Conservation (phyloP, 169 alveolate genomes). For the Plasmodium gaboni region DNA sequence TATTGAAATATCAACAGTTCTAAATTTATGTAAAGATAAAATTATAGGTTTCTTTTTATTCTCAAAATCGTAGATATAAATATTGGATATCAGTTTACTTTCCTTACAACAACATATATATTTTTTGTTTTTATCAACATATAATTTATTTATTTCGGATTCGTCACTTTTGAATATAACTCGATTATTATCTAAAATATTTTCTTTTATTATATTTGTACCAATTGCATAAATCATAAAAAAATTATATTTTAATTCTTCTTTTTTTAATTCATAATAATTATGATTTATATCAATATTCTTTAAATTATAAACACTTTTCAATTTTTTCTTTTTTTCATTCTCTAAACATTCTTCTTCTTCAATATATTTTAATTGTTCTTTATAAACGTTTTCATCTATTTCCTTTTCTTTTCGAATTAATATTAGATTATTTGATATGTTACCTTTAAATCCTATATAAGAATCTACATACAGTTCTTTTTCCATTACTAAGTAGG, state of each 20-base stretch:
- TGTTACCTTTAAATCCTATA: slow-evolving; percentile 67
- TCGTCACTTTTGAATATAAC: slow-evolving; percentile 52
- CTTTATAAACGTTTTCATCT: slow-evolving; percentile 14
- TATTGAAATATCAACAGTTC: slow-evolving; percentile 53
- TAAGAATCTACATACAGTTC: slow-evolving; percentile 47
- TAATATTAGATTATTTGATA: slow-evolving; percentile 57
- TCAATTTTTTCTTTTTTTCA: slow-evolving; percentile 72
- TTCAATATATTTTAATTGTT: slow-evolving; percentile 61
- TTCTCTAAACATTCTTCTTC: slow-evolving; percentile 58
- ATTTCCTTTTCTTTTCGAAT: slow-evolving; percentile 37
- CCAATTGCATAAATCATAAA: slow-evolving; percentile 76
- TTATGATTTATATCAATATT: slow-evolving; percentile 65
- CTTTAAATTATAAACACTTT: slow-evolving; percentile 64
- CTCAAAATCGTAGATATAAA: slow-evolving; percentile 59
- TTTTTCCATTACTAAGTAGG: slow-evolving; percentile 25
- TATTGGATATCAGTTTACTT: slow-evolving; percentile 51
- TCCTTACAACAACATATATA: slow-evolving; percentile 74
- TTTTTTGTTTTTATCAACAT: slow-evolving; percentile 47
- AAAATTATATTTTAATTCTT: slow-evolving; percentile 55
- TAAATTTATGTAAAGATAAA: slow-evolving; percentile 57
- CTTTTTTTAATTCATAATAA: slow-evolving; percentile 56
- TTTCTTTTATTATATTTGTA: slow-evolving; percentile 71
- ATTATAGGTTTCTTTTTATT: slow-evolving; percentile 22
- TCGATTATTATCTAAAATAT: slow-evolving; percentile 43
- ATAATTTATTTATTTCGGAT: slow-evolving; percentile 42